Evolutionary conservation across 2,329 filamentous ascomycete species (phyloP).

Genomic region (Pezicula carpinea): DNA sequence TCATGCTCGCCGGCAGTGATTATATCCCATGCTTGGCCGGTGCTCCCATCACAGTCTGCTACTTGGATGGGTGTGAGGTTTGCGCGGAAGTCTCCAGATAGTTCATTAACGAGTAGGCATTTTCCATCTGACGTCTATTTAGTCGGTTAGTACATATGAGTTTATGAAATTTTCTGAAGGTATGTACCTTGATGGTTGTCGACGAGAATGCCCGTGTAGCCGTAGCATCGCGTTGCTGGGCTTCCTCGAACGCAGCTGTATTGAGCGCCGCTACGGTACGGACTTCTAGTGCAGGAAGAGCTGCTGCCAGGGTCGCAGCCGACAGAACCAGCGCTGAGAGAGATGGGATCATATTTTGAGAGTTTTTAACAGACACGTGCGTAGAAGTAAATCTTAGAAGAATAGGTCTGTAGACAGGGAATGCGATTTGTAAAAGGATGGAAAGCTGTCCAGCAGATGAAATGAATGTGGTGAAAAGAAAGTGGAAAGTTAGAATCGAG

Average conservation of each 20-base stretch:
- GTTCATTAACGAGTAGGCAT: conserved; percentile 38
- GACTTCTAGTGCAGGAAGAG: conserved; percentile 18
- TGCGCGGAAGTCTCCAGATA: conserved; percentile 41
- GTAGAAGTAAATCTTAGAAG: conserved; percentile 1
- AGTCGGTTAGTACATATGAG: conserved; percentile 7
- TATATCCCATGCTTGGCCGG: conserved; percentile 39
- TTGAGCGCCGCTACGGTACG: conserved; percentile 32
- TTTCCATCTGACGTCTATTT: conserved; percentile 35
- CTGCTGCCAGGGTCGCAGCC: conserved; percentile 13
- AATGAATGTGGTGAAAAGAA: conserved; percentile 5
- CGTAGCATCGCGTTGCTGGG: conserved; percentile 37
- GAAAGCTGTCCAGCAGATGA: conserved; percentile 20
- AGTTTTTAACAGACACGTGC: conserved; percentile 6
- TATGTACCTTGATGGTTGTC: conserved; percentile 34
- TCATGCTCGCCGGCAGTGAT: conserved; percentile 47
- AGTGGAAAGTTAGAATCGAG: neutral
- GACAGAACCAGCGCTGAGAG: conserved; percentile 16
- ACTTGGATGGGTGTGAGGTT: conserved; percentile 40
- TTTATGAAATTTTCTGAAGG: conserved; percentile 6
- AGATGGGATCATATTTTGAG: conserved; percentile 9
- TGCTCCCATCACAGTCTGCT: conserved; percentile 35
- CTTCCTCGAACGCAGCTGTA: conserved; percentile 36
- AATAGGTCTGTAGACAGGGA: conserved; percentile 4
- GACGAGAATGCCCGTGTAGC: conserved; percentile 36
- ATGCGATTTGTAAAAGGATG: conserved; percentile 14